Percentiles rank a stretch among this genome's conserved stretches.
These are phyloP conservation scores for Diaporthe velutina DNA, from an alignment of 2,329 filamentous ascomycete genomes.

Conservation along the genomic window DNA sequence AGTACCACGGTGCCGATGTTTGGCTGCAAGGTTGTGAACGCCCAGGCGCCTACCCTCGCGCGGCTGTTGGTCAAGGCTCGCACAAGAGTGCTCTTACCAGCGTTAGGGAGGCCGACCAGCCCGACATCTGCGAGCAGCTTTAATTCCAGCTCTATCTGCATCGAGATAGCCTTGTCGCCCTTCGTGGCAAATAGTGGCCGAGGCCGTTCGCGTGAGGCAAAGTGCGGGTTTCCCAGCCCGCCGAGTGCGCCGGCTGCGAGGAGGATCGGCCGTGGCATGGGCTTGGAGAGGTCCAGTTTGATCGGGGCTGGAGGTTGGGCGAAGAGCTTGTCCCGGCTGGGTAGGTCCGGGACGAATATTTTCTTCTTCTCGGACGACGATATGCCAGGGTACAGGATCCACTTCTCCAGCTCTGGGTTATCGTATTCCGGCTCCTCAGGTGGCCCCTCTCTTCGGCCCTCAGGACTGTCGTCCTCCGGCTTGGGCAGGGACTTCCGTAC, in stretches of 20 bases:
- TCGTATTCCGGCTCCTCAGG: conserved; percentile 56
- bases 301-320: conserved; percentile 81
- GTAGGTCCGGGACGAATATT: conserved; percentile 64
- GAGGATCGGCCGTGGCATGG: conserved; percentile 86
- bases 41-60: conserved; percentile 92
- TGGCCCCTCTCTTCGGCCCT: conserved; percentile 55
- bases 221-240: conserved; percentile 94
- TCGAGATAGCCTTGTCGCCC: conserved; percentile 82
- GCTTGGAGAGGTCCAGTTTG: conserved; percentile 77
- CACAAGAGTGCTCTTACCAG: conserved; percentile 93
- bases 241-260: conserved; percentile 90
- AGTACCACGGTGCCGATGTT: conserved; percentile 97
- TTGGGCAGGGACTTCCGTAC: conserved; percentile 39
- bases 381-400: conserved; percentile 87
- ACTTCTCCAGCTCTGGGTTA: conserved; percentile 75
- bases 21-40: conserved; percentile 94
- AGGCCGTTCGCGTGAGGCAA: conserved; percentile 80
- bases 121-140: conserved; percentile 97
- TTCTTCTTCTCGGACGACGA: conserved; percentile 75
- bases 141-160: conserved; percentile 89
- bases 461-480: conserved; percentile 26
- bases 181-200: conserved; percentile 90
- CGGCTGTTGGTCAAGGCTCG: conserved; percentile 89
- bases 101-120: conserved; percentile 94
- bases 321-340: conserved; percentile 65